Evolutionary conservation across 2,329 filamentous ascomycete genomes (phyloP).

Genomic region (Ophiocordyceps camponoti-saundersi): DNA sequence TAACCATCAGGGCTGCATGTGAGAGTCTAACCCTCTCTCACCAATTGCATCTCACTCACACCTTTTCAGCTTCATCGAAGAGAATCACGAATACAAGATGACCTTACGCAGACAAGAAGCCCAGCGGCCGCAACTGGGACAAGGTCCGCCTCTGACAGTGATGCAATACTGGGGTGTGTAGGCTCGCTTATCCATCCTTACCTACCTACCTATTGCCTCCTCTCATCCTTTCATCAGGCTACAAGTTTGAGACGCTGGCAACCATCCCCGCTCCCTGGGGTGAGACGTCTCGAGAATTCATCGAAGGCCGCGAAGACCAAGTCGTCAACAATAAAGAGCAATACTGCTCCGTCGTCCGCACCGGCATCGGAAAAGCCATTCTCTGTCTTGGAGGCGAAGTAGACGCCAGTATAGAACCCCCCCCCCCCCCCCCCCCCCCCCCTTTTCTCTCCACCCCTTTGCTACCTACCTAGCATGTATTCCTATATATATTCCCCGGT

Average conservation of each 20-base stretch:
- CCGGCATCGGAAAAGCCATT: conserved; percentile 59
- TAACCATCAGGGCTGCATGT: conserved; percentile 32
- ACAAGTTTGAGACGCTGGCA: conserved; percentile 86
- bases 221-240: conserved; percentile 37
- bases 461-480: not conserved
- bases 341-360: conserved; percentile 88
- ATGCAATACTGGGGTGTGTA: conserved; percentile 81
- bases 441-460: not conserved
- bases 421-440: conserved; percentile 1
- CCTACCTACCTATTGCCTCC: not conserved
- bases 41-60: not conserved
- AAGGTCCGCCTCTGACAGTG: conserved; percentile 45
- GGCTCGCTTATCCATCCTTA: not conserved
- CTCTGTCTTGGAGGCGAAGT: conserved; percentile 86
- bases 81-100: conserved; percentile 62
- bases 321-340: conserved; percentile 80
- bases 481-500: not conserved
- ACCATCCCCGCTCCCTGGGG: conserved; percentile 62
- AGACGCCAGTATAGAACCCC: conserved; percentile 47
- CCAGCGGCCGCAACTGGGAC: conserved; percentile 12
- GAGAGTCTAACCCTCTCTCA: conserved; percentile 8
- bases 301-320: conserved; percentile 56
- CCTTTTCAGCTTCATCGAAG: conserved; percentile 68
- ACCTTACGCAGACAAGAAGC: conserved; percentile 39
- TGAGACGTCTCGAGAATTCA: conserved; percentile 54